A percentile compares a stretch with the other conserved stretches of the same genome.
Evolutionary conservation across 192 early-diverging fungal genomes (phyloP).

Genomic region (Mortierella claussenii): DNA sequence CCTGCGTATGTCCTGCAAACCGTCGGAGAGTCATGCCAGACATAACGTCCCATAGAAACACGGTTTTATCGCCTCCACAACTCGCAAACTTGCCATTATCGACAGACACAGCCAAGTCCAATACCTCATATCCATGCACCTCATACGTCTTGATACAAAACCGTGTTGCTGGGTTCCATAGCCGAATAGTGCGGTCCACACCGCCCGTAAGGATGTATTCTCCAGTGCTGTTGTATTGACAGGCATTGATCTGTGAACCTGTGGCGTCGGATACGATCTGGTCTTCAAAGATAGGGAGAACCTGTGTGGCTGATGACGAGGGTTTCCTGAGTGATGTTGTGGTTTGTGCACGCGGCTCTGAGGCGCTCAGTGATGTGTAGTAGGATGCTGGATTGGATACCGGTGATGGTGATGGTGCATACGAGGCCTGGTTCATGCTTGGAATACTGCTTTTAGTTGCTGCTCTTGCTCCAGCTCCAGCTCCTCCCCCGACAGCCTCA

Average conservation of each 20-base stretch:
- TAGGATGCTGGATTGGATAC: too few relatives aligned
- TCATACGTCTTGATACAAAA: constrained; percentile 79
- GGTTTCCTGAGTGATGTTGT: not conserved
- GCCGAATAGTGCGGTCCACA: constrained; percentile 73
- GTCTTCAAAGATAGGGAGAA: constrained; percentile 31
- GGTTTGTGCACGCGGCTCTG: not conserved
- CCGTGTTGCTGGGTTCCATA: constrained; percentile 78
- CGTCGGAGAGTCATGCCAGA: constrained; percentile 77
- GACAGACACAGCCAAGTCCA: constrained; percentile 73
- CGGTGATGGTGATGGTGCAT: constrained; percentile 4
- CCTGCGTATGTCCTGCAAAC: constrained; percentile 83
- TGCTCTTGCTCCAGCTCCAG: too few relatives aligned
- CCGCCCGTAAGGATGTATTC: constrained; percentile 88
- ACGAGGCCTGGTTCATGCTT: not conserved
- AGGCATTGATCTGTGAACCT: constrained; percentile 44
- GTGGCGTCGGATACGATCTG: constrained; percentile 38
- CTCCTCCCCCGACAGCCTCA: too few relatives aligned
- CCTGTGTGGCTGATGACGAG: not conserved
- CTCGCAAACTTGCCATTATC: constrained; percentile 80
- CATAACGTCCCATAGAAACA: constrained; percentile 89
- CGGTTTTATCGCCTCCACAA: constrained; percentile 82
- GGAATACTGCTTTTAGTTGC: too few relatives aligned
- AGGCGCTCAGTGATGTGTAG: too few relatives aligned
- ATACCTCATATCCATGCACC: constrained; percentile 89
- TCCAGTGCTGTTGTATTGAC: constrained; percentile 74